These are phyloP conservation scores for Lonicera japonica DNA, from an alignment of 129 eudicot genomes.

Conservation along the genomic window DNA sequence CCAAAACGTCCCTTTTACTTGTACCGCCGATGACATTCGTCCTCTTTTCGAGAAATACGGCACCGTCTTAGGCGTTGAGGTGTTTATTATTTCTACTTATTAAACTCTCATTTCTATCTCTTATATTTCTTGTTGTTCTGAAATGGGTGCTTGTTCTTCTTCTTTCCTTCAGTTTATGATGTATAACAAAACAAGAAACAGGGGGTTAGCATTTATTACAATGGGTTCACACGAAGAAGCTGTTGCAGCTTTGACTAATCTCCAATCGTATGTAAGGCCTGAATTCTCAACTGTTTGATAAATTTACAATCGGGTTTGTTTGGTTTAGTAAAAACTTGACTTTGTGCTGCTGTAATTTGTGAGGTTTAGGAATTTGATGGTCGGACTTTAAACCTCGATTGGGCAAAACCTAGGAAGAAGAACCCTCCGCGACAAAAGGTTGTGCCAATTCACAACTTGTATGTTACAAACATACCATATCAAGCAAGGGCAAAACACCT, in stretches of 20 bases:
- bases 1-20: slow-evolving; percentile 75
- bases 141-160: slow-evolving; percentile 3
- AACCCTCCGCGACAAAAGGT: slow-evolving; percentile 40
- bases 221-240: slow-evolving; percentile 95
- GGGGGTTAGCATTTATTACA: slow-evolving; percentile 78
- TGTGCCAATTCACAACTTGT: slow-evolving; percentile 65
- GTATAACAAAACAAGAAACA: slow-evolving; percentile 70
- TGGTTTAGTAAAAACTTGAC: background rate
- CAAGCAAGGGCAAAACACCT: slow-evolving; percentile 76
- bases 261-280: slow-evolving; percentile 63
- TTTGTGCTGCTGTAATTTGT: background rate
- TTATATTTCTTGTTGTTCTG: background rate
- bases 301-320: background rate
- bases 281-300: background rate
- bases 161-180: slow-evolving; percentile 49
- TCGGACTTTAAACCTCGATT: slow-evolving; percentile 58
- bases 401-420: slow-evolving; percentile 63
- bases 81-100: slow-evolving; percentile 2
- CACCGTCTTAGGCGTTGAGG: slow-evolving; percentile 79
- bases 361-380: slow-evolving; percentile 68
- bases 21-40: slow-evolving; percentile 62
- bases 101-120: background rate
- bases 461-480: slow-evolving; percentile 65
- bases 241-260: slow-evolving; percentile 57
- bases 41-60: slow-evolving; percentile 74